These are phyloP conservation scores for Panicum miliaceum DNA, from an alignment of 176 grass and related monocot species.

Conservation along the genomic window DNA sequence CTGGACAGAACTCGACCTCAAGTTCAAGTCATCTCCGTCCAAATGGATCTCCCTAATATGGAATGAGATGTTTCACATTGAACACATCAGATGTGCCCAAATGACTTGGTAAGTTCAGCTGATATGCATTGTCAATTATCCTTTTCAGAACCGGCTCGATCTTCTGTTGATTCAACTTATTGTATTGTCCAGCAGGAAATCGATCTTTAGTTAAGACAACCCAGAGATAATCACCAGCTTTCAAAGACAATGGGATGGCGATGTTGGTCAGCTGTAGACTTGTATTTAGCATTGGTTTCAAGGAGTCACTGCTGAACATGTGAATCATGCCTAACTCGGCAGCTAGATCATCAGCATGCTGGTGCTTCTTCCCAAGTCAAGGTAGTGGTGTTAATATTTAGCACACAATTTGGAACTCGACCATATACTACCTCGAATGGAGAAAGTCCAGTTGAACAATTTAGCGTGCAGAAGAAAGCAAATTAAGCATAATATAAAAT, in stretches of 20 bases:
- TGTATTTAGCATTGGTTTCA: constrained; percentile 12
- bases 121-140: constrained; percentile 14
- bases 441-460: constrained; percentile 7
- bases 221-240: not conserved
- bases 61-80: not conserved
- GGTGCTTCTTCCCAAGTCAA: not conserved
- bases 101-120: not conserved
- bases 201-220: not conserved
- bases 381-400: not conserved
- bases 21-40: not conserved
- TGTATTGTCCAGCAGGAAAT: not conserved
- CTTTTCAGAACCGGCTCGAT: not conserved
- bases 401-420: not conserved
- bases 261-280: not conserved
- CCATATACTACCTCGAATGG: constrained; percentile 20
- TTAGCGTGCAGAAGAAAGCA: not conserved
- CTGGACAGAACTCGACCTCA: not conserved
- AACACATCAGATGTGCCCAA: not conserved
- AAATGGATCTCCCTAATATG: constrained; percentile 3
- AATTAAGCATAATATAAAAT: not conserved
- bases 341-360: not conserved
- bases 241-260: not conserved
- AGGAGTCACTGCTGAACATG: not conserved
- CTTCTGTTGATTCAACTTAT: constrained; percentile 18
- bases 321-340: not conserved